phyloP scores from a whole-genome alignment of 495 filamentous ascomycete species.

The Parachaetomium inaequale region DNA sequence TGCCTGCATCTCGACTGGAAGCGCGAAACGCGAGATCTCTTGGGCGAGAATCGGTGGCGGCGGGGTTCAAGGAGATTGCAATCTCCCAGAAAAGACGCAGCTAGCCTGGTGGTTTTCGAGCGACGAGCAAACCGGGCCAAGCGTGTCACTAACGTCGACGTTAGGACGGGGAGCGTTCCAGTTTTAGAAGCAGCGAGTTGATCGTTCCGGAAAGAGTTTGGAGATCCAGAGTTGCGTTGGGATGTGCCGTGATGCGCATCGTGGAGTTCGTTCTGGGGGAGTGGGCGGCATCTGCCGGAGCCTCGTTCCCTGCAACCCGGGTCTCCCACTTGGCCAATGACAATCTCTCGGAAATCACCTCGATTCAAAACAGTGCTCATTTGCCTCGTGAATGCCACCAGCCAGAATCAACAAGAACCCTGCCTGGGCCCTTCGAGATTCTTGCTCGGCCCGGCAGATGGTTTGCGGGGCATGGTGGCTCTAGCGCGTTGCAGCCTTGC shows the following conservation, averaged over 20 bases:
- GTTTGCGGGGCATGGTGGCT: not conserved
- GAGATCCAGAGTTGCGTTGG: not conserved
- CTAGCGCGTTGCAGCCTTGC: too few species aligned
- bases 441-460: not conserved
- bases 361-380: not conserved
- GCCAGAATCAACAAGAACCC: not conserved
- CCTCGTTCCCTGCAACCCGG: not conserved
- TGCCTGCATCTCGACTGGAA: not conserved
- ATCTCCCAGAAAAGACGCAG: not conserved
- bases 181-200: not conserved
- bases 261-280: not conserved
- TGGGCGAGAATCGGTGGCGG: not conserved
- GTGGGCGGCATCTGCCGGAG: not conserved
- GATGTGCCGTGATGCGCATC: not conserved
- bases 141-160: not conserved
- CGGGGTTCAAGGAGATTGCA: not conserved
- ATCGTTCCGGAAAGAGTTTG: not conserved
- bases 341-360: conserved; percentile 4
- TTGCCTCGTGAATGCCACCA: too few species aligned
- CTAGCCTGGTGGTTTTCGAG: not conserved
- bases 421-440: not conserved
- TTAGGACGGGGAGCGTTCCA: not conserved
- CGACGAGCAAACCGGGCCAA: not conserved
- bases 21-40: not conserved
- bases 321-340: not conserved